Base-by-base conservation (phyloP, 768 basidiomycete species). In the Tubosaeta sp. region DNA sequence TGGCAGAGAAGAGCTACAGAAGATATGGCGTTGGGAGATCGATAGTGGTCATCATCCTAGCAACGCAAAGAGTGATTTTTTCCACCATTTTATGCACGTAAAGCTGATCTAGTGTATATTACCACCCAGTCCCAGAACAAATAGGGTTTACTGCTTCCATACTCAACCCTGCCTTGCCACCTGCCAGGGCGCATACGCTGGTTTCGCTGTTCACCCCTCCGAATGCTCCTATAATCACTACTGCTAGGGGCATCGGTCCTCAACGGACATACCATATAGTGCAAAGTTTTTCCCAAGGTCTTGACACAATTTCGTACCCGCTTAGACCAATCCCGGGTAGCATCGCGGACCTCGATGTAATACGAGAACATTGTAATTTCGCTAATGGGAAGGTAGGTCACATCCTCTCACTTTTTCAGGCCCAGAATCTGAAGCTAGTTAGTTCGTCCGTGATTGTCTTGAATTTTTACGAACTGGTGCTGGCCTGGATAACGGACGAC, bases 361-460 rank as follows among this genome's bases (percentile, higher is more conserved):
- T 95, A 22, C 83, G 90, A 83, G 82, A 86, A 42, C 78, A 89
- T 58, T 96, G 94, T 69, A 86, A 90, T 71, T 94, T 93, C 64
- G 24, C 14, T 29, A 71, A 77, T 55, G 75, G 76, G 59, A 87
- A 87, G 79, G 88, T 86, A 48, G 36, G 68, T n/a, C 19, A 6
- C 16, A 12, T 39, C 21, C 11, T 27, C 6, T 14, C 10, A 19
- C 24, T 12, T 7, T 41, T 50, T 35, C 25, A 19, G 38, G 12
- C 13, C 31, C 24, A 41, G 24, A 41, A 25, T 40, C 24, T 43
- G 48, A 51, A 16, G 13, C 18, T 44, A 29, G 30, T 25, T 18
- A 94, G 87, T 93, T 91, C 67, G 94, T 96, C n/a, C 86, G 94
- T 10, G 94, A 96, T 63, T 97, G 94, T 60, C 71, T 96, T 31